A percentile compares a stretch with the other conserved stretches of the same genome.
These are phyloP conservation scores for Ascoidea tarda DNA, from an alignment of 805 yeast species.

Conservation along the genomic window DNA sequence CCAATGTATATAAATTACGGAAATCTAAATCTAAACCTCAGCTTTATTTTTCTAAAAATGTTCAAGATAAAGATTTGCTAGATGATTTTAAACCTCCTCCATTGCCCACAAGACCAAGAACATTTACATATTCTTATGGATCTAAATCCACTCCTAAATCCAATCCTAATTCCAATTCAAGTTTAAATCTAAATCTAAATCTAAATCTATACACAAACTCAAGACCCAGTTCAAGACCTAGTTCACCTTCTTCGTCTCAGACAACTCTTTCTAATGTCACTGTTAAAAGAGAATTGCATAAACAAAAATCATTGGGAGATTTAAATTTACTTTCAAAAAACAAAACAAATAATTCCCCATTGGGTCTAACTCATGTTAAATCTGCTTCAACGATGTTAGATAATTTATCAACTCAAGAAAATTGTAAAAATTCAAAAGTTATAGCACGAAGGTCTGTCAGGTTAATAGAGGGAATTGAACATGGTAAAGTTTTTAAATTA, in stretches of 20 bases:
- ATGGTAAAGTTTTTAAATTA: conserved; percentile 8
- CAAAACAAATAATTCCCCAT: neutral
- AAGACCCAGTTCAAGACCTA: neutral
- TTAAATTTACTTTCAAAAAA: neutral
- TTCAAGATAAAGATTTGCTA: neutral
- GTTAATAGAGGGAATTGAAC: conserved; percentile 8
- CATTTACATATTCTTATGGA: neutral
- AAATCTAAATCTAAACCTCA: neutral
- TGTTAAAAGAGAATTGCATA: neutral
- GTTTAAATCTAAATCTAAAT: no score
- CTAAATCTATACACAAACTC: neutral
- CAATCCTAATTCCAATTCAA: neutral
- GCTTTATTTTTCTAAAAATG: neutral
- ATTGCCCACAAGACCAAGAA: neutral
- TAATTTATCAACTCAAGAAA: neutral
- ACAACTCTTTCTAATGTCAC: neutral
- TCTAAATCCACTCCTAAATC: neutral
- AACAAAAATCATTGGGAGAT: neutral
- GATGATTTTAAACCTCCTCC: no score
- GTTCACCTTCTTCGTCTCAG: neutral
- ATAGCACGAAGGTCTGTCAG: neutral
- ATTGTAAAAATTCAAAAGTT: neutral
- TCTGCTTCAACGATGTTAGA: neutral
- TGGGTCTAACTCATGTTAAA: neutral
- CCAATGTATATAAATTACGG: neutral